phyloP scores from a whole-genome alignment of 2,329 filamentous ascomycete genomes.

The Calonectria montana region DNA sequence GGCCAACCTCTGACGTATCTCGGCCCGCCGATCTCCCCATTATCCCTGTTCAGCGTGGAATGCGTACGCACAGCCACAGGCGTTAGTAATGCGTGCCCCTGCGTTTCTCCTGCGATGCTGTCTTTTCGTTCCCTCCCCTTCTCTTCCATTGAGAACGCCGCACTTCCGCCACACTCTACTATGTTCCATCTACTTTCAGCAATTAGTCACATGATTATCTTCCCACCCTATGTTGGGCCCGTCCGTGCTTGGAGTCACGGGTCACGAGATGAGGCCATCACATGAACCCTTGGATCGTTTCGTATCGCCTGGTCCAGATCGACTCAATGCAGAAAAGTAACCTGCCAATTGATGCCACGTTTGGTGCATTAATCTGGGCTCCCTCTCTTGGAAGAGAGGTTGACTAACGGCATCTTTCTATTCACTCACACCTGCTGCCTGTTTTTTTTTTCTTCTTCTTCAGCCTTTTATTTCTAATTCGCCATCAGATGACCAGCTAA shows the following conservation, averaged over 20 bases:
- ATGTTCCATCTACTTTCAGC: slow-evolving; percentile 19
- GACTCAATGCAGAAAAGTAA: slow-evolving; percentile 16
- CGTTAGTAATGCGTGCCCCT: slow-evolving; percentile 33
- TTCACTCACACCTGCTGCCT: neutral
- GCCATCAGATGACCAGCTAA: slow-evolving; percentile 12
- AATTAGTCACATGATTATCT: slow-evolving; percentile 40
- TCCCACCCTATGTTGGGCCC: slow-evolving; percentile 2
- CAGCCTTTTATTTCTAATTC: neutral
- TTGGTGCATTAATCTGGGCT: slow-evolving; percentile 10
- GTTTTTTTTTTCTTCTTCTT: neutral
- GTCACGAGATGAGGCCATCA: slow-evolving; percentile 19
- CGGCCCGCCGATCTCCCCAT: slow-evolving; percentile 36
- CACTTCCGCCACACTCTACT: slow-evolving; percentile 41
- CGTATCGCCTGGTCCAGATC: slow-evolving; percentile 11
- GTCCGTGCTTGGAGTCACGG: slow-evolving; percentile 5
- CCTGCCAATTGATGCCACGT: slow-evolving; percentile 14
- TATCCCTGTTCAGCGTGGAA: slow-evolving; percentile 30
- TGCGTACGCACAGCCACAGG: slow-evolving; percentile 40
- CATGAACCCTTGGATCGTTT: slow-evolving; percentile 11
- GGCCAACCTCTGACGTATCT: slow-evolving; percentile 39
- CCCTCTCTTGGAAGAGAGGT: neutral
- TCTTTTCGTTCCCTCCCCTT: neutral
- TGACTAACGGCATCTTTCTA: neutral
- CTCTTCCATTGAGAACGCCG: slow-evolving; percentile 16
- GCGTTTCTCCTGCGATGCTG: neutral